Percentiles rank a stretch among this genome's conserved stretches.
Conservation (phyloP, 345 rosid species). For the Xanthoceras sorbifolium region DNA sequence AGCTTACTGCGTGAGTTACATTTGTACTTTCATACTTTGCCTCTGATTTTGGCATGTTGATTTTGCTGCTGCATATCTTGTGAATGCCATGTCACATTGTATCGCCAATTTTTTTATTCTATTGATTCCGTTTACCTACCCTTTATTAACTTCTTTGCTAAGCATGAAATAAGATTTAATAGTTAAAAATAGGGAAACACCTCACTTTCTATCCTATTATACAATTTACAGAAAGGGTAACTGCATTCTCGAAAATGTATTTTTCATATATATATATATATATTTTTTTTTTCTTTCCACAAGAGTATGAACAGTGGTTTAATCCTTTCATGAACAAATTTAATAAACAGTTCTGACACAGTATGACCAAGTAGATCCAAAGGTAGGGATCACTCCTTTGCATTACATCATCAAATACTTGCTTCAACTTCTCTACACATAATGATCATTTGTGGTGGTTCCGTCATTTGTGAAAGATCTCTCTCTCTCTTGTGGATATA, state of each 20-base stretch:
- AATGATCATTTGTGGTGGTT: background rate
- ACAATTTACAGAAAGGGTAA: background rate
- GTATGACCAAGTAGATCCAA: too few relatives aligned
- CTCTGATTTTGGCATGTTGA: background rate
- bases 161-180: background rate
- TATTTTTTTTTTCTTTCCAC: too few relatives aligned
- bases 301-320: too few relatives aligned
- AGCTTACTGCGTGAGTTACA: conserved; percentile 84
- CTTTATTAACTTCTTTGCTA: background rate
- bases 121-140: background rate
- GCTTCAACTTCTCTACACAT: background rate
- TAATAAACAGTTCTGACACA: too few relatives aligned
- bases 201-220: background rate
- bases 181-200: background rate
- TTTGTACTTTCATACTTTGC: background rate
- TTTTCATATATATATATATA: too few relatives aligned
- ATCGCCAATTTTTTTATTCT: background rate
- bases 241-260: too few relatives aligned
- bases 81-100: background rate
- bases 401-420: background rate
- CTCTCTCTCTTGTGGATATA: background rate
- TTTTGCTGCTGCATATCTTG: background rate
- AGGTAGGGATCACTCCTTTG: background rate
- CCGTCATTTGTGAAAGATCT: background rate
- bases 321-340: too few relatives aligned